These are phyloP conservation scores for Aureobasidium sp. DNA, from an alignment of 2,329 filamentous ascomycete genomes.

Conservation along the genomic window DNA sequence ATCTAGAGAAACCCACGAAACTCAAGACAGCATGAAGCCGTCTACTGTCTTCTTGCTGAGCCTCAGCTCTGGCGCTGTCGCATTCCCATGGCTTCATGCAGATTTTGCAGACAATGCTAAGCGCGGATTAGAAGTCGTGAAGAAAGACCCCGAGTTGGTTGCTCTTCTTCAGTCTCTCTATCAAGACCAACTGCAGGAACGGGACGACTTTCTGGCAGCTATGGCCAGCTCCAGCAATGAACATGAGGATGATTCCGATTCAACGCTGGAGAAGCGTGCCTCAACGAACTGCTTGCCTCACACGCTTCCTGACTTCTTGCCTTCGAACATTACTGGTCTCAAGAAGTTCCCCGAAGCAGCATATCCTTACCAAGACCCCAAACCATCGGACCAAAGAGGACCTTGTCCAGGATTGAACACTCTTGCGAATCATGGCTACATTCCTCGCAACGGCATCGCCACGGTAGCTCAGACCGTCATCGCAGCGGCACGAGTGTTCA, in stretches of 20 bases:
- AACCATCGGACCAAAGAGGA: neutral
- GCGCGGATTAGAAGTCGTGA: slow-evolving; percentile 2
- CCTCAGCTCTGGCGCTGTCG: neutral
- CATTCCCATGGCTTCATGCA: neutral
- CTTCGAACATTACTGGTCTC: slow-evolving; percentile 5
- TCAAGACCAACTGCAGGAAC: slow-evolving; percentile 2
- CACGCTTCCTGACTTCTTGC: slow-evolving; percentile 9
- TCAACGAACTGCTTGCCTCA: slow-evolving; percentile 2
- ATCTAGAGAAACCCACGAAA: neutral
- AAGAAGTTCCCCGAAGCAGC: slow-evolving; percentile 11
- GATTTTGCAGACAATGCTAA: slow-evolving; percentile 8
- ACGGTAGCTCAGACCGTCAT: slow-evolving; percentile 3
- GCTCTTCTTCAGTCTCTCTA: slow-evolving; percentile 3
- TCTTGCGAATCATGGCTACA: slow-evolving; percentile 24
- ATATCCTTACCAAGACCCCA: slow-evolving; percentile 6
- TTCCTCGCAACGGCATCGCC: slow-evolving; percentile 18
- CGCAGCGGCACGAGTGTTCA: slow-evolving; percentile 16
- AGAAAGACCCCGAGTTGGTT: slow-evolving; percentile 4
- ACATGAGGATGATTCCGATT: neutral
- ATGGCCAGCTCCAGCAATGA: neutral
- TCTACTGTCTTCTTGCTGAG: neutral
- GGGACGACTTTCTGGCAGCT: slow-evolving; percentile 7
- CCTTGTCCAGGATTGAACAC: slow-evolving; percentile 20
- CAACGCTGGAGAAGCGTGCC: neutral
- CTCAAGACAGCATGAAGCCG: slow-evolving; percentile 7